Base-by-base conservation (phyloP, 1,284 basidiomycete species). In the Puccinia triticina region DNA sequence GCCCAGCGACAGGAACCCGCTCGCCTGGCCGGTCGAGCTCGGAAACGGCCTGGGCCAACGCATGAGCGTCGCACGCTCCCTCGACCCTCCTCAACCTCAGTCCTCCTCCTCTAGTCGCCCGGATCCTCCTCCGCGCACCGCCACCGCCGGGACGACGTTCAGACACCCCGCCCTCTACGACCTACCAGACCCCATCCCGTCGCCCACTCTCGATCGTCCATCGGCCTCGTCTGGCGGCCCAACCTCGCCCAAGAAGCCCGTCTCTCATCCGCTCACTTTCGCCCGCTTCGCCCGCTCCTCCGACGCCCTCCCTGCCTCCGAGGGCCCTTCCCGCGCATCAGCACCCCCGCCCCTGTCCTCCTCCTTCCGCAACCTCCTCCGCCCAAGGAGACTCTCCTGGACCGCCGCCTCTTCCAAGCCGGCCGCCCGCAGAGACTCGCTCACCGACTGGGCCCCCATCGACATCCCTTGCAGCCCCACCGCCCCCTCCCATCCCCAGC, bases 1-100 rank as follows among this genome's bases (percentile, higher is more conserved):
- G 21, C 43, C 57, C 26, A 61, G 26, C 26, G 55, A 43, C 16
- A 5, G 37, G 18, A 59, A 61, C 46, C 55, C 57, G 2, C 29
- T 77, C 23, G 61, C 29, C 57, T 77, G 75, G 75, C 75, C 75
- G 5, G 75, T 77, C 57, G 75, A 64, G 7, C 40, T 77, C 34
- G 75, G 75, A 11, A 64, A 77, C 55, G 75, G 75, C 1, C 53
- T 59, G 18, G 75, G 75, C 1, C 34, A 64, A 48, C 75, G 34
- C 5, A 77, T 77, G 75, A 59, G 34, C 23, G 75, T 77, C 18
- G 32, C 57, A 40, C 46, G 26, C 7, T 1, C 7, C 32, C n/a
- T n/a, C 16, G 37, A 34, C 29, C 43, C 11, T 10, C 23, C 32
- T 61, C 26, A 34, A 59, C 10, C 57, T n/a, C 57, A n/a, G 26